Base-by-base conservation (phyloP, 2,329 filamentous ascomycete genomes). In the Penicillium sp. region DNA sequence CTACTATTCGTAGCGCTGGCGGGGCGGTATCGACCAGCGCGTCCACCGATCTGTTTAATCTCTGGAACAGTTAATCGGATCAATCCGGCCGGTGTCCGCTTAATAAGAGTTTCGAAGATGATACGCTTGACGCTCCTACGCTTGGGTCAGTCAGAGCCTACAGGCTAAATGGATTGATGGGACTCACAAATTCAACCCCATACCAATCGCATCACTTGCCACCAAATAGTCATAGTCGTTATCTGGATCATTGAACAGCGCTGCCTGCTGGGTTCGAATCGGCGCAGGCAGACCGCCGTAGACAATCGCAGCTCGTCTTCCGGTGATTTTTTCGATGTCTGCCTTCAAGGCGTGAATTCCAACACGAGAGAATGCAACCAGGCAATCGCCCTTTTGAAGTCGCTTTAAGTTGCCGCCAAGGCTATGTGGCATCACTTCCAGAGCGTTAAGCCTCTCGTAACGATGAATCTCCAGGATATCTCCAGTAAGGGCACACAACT, bases 171-270 rank as follows among this genome's bases (percentile, higher is more conserved):
- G n/a, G 19, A 19, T 24, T 11, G 53, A 22, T 39, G 49, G n/a
- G 3, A 75, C 81, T 75, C 87, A 92, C 72, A 99, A 77, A 69
- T 99, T 99, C 22, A 99, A 79, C 1, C 96, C 95, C 93, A 99
- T 98, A 37, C 95, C 95, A 60, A 99, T 93, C 47, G 95, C 95
- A 75, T 97, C 92, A 66, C 91, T 97, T 9, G 96, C 95, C 26
- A 95, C 93, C 6, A 99, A 81, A 65, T 87, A 96, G 71, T 99
- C 95, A 71, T 97, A 99, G 58, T 97, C 93, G 71, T 96, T 99
- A 70, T 96, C 76, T 0, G 92, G 93, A 62, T 98, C 90, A 70
- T 99, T 99, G 81, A 99, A 99, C 0, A 98, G 81, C 16, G 87
- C 86, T 0, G 95, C 95, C 76, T 99, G 95, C 70, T 93, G 87